Evolutionary conservation across 2,329 filamentous ascomycete species (phyloP).

Genomic region (Fusarium tjaetaba): DNA sequence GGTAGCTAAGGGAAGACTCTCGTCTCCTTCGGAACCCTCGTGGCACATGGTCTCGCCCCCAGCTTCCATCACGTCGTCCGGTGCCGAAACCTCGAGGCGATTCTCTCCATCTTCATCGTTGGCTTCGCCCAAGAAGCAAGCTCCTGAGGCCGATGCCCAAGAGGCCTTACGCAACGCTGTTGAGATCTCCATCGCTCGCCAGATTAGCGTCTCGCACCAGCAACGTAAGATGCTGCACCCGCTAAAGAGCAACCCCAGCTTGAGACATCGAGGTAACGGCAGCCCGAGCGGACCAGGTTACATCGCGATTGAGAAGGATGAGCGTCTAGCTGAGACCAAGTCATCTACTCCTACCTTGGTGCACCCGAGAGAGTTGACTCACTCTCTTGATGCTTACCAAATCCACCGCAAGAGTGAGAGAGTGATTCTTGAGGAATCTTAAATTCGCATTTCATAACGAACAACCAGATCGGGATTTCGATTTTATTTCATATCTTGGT

Average conservation of each 20-base stretch:
- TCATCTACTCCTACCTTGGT: slow-evolving; percentile 59
- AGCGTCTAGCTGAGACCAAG: slow-evolving; percentile 50
- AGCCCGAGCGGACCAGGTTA: slow-evolving; percentile 24
- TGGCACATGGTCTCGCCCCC: slow-evolving; percentile 60
- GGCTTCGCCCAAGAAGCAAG: slow-evolving; percentile 40
- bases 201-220: slow-evolving; percentile 72
- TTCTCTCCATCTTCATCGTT: slow-evolving; percentile 29
- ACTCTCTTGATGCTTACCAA: slow-evolving; percentile 51
- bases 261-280: slow-evolving; percentile 33
- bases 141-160: slow-evolving; percentile 30
- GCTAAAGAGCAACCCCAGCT: slow-evolving; percentile 52
- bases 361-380: slow-evolving; percentile 44
- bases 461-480: background rate
- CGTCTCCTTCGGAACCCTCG: slow-evolving; percentile 54
- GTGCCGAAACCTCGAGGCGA: slow-evolving; percentile 15
- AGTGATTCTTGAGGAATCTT: slow-evolving; percentile 59
- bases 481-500: slow-evolving; percentile 1
- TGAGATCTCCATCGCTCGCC: slow-evolving; percentile 73
- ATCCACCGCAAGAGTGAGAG: slow-evolving; percentile 62
- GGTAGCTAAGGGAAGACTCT: slow-evolving; percentile 45
- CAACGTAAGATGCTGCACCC: slow-evolving; percentile 70
- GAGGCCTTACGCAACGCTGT: slow-evolving; percentile 63
- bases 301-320: slow-evolving; percentile 41
- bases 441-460: background rate
- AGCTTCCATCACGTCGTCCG: slow-evolving; percentile 44